Evolutionary conservation across 345 rosid species (phyloP), one percentile per base, ranked within the genome.

Genomic region (Abelmoschus esculentus): DNA sequence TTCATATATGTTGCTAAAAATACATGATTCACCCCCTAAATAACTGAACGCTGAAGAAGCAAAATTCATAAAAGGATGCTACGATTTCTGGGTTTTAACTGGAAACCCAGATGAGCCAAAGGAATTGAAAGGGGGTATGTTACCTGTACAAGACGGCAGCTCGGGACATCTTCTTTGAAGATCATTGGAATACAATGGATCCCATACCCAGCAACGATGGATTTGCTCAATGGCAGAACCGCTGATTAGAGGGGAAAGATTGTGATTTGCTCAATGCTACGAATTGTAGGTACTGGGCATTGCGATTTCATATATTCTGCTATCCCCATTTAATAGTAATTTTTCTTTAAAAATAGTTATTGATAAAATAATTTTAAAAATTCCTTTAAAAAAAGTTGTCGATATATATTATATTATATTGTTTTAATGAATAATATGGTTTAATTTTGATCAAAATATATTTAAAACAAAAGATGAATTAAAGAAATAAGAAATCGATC

Each of bases 121-220:
- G 12, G 46, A 9, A 40, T 40, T 40, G 11, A 61, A 32, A 42
- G 34, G 17, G 42, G 29, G 17, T 13, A 3, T 10, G 22, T 40
- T 64, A 66, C 56, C 56, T 66, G 55, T 66, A 66, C 7, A 56
- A 46, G 69, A 66, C 56, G 56, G 28, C 56, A 66, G 69, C 55
- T 15, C 28, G 56, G 40, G 69, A 66, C 69, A 66, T 66, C 69
- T 56, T 66, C 69, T 66, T 28, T 46, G 56, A 47, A 46, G 12
- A 66, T 47, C 56, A 66, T 22, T 40, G 69, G 15, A 66, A 26
- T 66, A 46, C 47, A 66, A 66, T 46, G 55, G 56, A 66, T 66
- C 38, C 36, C 69, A 66, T 44, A 12, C 46, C 3, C 7, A 31
- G 11, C n/a, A 46, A 61, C 3, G 32, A 42, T 26, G 22, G 52